Evolutionary conservation across 2,329 filamentous ascomycete genomes (phyloP), one percentile per base, ranked within the genome.

Genomic region (Chalara sp.): DNA sequence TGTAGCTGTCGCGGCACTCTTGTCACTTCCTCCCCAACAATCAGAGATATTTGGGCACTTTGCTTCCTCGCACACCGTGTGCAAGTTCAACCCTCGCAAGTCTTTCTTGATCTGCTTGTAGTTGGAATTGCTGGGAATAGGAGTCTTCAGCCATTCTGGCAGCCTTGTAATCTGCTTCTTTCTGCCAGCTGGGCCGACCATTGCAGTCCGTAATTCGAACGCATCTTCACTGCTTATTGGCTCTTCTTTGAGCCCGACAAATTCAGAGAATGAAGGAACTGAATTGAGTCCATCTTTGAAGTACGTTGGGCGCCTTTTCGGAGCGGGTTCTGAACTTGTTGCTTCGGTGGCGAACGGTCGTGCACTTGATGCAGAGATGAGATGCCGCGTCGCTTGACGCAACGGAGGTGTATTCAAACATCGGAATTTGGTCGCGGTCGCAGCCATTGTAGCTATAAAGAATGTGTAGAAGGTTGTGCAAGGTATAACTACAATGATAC

Each of bases 61-160:
- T 1, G 93, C 93, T 73, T 99, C 93, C 72, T 99, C 93, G 70
- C 93, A 99, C 12, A 99, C 93, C 5, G 93, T 99, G 69, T 96
- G 91, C 51, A 99, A 75, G 52, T 87, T 87, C 53, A 99, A 72
- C 0, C 93, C 93, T 35, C 93, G 81, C 58, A 99, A 73, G 68
- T 99, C 93, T 57, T 86, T 84, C 76, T 96, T 96, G 70, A 99
- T 95, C 64, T 89, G 88, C 73, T 95, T 95, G 76, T 86, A 96
- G 72, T 95, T 95, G 51, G 80, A 57, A 66, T 82, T 86, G 55
- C 85, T 85, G 0, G 93, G 93, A 51, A 99, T 93, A 1, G 90
- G 88, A 28, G 92, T 99, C 77, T 97, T 96, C 56, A 99, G 81
- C 93, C 93, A 99, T 59, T 86, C 80, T 21, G 93, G 93, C 46